Evolutionary conservation across 2,329 filamentous ascomycete species (phyloP).

Genomic region (Calycina herbarum): DNA sequence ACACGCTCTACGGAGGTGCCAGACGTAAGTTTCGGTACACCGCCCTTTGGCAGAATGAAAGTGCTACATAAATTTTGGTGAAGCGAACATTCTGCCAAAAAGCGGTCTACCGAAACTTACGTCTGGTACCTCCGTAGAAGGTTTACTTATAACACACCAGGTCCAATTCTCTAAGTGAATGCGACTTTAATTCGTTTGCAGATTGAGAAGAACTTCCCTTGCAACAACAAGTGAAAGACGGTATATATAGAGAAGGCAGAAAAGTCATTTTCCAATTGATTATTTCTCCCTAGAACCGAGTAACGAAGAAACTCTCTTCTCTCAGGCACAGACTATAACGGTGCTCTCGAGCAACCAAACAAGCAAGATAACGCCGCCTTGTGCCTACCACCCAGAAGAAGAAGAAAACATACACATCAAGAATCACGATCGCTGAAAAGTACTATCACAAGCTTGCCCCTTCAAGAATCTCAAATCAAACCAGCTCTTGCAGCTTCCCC

Average conservation of each 20-base stretch:
- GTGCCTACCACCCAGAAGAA: slow-evolving; percentile 2
- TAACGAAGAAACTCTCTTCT: not conserved
- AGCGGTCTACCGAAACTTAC: too few species aligned
- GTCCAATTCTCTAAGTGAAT: too few species aligned
- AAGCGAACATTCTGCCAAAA: too few species aligned
- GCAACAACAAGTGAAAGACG: too few species aligned
- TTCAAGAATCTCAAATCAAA: slow-evolving; percentile 35
- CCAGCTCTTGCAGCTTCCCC: slow-evolving; percentile 63
- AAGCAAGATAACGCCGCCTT: not conserved
- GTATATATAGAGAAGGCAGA: not conserved
- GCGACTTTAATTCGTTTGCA: too few species aligned
- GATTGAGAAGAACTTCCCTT: too few species aligned
- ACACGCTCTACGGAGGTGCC: too few species aligned
- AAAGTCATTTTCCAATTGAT: not conserved
- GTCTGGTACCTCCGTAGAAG: too few species aligned
- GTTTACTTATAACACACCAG: too few species aligned
- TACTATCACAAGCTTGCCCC: slow-evolving; percentile 1
- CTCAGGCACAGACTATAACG: not conserved
- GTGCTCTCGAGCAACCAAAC: not conserved
- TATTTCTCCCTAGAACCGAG: not conserved
- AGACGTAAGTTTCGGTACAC: too few species aligned
- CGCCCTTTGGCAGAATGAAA: too few species aligned
- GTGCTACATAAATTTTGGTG: too few species aligned
- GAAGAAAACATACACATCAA: slow-evolving; percentile 1
- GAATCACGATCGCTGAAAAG: slow-evolving; percentile 7